Evolutionary conservation across 352 stramenopile species (phyloP).

Genomic region (Globisporangium cederbergense): DNA sequence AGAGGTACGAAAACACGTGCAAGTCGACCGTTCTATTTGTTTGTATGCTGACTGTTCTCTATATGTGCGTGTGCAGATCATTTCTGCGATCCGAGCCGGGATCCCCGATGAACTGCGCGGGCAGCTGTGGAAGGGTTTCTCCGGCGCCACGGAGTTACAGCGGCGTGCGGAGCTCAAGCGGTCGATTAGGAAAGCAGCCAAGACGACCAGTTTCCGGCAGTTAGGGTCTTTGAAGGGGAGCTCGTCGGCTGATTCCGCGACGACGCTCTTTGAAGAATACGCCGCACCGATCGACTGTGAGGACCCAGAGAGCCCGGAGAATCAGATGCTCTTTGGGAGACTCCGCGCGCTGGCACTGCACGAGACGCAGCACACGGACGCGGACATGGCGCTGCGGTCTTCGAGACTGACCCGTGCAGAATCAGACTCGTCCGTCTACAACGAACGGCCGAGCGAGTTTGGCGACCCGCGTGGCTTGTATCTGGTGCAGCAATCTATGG

Average conservation of each 20-base stretch:
- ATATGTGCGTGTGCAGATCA: slow-evolving; percentile 32
- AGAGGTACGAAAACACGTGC: slow-evolving; percentile 34
- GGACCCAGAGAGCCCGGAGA: slow-evolving; percentile 42
- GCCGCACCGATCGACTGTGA: slow-evolving; percentile 38
- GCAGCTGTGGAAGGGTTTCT: slow-evolving; percentile 74
- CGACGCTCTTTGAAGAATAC: slow-evolving; percentile 46
- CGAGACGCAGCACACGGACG: slow-evolving; percentile 23
- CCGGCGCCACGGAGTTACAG: slow-evolving; percentile 56
- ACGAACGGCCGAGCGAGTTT: slow-evolving; percentile 35
- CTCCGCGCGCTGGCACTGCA: slow-evolving; percentile 53
- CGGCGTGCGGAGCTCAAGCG: slow-evolving; percentile 56
- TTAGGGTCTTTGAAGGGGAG: slow-evolving; percentile 4
- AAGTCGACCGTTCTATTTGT: background rate
- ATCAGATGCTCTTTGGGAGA: slow-evolving; percentile 59
- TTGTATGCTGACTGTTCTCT: background rate
- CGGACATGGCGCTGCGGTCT: slow-evolving; percentile 10
- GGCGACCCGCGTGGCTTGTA: slow-evolving; percentile 29
- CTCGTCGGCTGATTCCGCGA: slow-evolving; percentile 7
- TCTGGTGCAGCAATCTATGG: slow-evolving; percentile 21
- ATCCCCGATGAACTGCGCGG: slow-evolving; percentile 77
- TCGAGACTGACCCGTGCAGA: slow-evolving; percentile 18
- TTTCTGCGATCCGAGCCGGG: slow-evolving; percentile 67
- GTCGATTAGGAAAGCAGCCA: slow-evolving; percentile 46
- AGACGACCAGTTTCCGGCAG: slow-evolving; percentile 36
- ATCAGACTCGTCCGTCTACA: slow-evolving; percentile 40